phyloP scores from a whole-genome alignment of 2,329 filamentous ascomycete species.

The Pestalotiopsis sp. region DNA sequence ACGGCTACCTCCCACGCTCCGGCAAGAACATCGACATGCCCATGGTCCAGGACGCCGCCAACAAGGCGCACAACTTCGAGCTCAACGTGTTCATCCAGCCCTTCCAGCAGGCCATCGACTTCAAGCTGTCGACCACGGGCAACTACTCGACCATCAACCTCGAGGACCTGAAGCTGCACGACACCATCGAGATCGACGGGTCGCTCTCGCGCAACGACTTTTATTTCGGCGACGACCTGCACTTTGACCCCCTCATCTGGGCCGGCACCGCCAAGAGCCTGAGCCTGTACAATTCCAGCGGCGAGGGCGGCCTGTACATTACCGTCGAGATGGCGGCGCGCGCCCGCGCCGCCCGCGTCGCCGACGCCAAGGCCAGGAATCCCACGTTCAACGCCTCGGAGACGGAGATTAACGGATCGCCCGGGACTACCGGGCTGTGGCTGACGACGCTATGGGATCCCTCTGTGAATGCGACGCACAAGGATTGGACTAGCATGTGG shows the following conservation, averaged over 20 bases:
- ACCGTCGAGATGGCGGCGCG: background rate
- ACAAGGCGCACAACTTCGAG: background rate
- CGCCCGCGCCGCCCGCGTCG: background rate
- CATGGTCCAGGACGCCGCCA: background rate
- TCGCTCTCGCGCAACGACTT: background rate
- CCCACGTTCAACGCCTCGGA: background rate
- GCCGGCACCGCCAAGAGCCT: background rate
- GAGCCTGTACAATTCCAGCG: background rate
- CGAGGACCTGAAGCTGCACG: background rate
- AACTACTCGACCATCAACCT: conserved; percentile 4
- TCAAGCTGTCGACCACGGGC: background rate
- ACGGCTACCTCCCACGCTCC: conserved; percentile 2
- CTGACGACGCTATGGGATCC: background rate
- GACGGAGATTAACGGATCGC: background rate
- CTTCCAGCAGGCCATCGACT: background rate
- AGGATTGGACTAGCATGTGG: background rate
- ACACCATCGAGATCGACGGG: conserved; percentile 4
- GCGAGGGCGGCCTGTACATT: background rate
- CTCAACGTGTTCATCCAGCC: background rate
- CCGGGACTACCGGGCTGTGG: background rate
- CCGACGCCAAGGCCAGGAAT: background rate
- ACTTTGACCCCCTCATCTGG: background rate
- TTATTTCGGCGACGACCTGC: background rate
- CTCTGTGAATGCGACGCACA: background rate
- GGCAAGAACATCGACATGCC: background rate